A percentile compares a stretch with the other conserved stretches of the same genome.
phyloP scores from a whole-genome alignment of 148 eudicot genomes.

The Nyssa sinensis region DNA sequence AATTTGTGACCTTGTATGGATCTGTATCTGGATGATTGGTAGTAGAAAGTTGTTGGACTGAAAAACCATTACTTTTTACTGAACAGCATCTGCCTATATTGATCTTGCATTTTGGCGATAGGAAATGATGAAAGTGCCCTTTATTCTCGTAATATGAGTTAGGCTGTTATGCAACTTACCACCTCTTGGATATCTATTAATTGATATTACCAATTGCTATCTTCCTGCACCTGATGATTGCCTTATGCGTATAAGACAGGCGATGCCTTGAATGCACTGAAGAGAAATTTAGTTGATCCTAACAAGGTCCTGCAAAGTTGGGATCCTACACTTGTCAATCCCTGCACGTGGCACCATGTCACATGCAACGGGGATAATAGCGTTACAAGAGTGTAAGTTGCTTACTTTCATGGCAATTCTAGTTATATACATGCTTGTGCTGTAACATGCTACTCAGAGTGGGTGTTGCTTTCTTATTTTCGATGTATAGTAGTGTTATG shows the following conservation, averaged over 20 bases:
- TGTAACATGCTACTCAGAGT: not conserved
- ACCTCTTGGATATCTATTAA: not conserved
- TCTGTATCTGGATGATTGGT: not conserved
- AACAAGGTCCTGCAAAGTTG: slow-evolving; percentile 73
- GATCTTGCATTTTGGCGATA: not conserved
- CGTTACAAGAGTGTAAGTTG: slow-evolving; percentile 77
- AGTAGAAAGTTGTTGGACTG: no score
- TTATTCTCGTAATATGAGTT: not conserved
- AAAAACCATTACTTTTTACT: not conserved
- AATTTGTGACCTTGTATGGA: not conserved
- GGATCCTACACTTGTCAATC: slow-evolving; percentile 80
- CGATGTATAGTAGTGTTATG: not conserved
- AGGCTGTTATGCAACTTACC: not conserved
- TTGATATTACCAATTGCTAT: slow-evolving; percentile 6
- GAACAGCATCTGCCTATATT: not conserved
- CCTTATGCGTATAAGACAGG: slow-evolving; percentile 42
- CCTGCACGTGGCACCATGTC: slow-evolving; percentile 85
- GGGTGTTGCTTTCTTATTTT: not conserved
- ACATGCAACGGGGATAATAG: slow-evolving; percentile 70
- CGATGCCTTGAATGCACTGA: slow-evolving; percentile 70
- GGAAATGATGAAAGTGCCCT: no score
- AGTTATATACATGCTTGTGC: not conserved
- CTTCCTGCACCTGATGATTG: slow-evolving; percentile 13
- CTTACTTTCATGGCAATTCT: not conserved
- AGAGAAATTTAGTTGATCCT: slow-evolving; percentile 58